These are phyloP conservation scores for Penicillium lagena DNA, from an alignment of 495 filamentous ascomycete genomes.

Conservation along the genomic window DNA sequence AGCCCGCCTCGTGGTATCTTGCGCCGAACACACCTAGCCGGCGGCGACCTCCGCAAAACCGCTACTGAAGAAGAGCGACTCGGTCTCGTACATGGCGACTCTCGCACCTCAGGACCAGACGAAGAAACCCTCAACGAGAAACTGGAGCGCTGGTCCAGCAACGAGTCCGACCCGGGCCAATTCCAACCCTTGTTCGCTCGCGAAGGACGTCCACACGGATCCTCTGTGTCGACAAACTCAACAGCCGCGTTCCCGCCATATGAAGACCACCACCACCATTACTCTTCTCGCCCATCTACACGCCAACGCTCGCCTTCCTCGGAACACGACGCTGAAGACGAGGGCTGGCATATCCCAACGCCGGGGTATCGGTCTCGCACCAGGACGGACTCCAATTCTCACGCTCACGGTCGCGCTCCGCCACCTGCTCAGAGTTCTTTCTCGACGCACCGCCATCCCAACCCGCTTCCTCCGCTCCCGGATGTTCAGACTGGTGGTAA, in stretches of 20 bases:
- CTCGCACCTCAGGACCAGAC: conserved; percentile 11
- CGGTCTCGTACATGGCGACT: conserved; percentile 78
- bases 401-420: conserved; percentile 8
- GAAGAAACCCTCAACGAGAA: conserved; percentile 28
- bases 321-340: conserved; percentile 1
- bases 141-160: conserved; percentile 23
- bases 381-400: conserved; percentile 15
- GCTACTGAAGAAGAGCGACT: conserved; percentile 85
- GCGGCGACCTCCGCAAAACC: conserved; percentile 26
- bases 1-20: conserved; percentile 29
- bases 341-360: conserved; percentile 3
- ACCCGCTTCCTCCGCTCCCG: conserved; percentile 23
- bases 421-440: conserved; percentile 20
- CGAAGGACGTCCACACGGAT: conserved; percentile 12
- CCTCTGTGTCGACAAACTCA: conserved; percentile 25
- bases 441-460: conserved; percentile 21
- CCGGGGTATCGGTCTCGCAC: conserved; percentile 8
- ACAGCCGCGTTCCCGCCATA: conserved; percentile 28
- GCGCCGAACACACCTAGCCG: conserved; percentile 36
- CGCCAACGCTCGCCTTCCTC: conserved; percentile 7
- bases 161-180: conserved; percentile 19
- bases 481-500: conserved; percentile 2
- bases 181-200: conserved; percentile 9
- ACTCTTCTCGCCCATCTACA: conserved; percentile 3
- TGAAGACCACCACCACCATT: conserved; percentile 19